Evolutionary conservation across 306 rosid genomes (phyloP), one percentile per base, ranked within the genome.

Genomic region (Glycyrrhiza uralensis): DNA sequence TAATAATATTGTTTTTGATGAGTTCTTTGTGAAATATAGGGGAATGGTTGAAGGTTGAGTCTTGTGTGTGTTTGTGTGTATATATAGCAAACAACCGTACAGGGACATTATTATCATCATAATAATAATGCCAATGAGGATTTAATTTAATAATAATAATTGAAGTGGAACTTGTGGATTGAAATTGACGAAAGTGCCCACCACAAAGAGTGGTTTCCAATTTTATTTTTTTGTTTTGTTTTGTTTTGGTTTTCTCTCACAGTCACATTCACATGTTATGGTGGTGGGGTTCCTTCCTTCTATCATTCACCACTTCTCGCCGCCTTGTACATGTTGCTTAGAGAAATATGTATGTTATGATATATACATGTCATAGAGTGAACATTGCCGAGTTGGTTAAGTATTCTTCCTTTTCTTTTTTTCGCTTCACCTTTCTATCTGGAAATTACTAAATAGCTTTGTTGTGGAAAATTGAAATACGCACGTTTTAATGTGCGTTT

Each of bases 151-250:
- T 33, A 71, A 71, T 45, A 75, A 75, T 75, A 33, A 49, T 79
- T 39, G n/a, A n/a, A n/a, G 44, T 39, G 52, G 23, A 10, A 17
- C 61, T 49, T 24, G 47, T 29, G 13, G 72, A 4, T 69, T 50
- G 1, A 18, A 83, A 81, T 69, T 85, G 78, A 83, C 87, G 36
- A 81, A 85, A 81, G 1, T 81, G 73, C 33, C 87, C 74, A 0
- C 15, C 17, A 57, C 46, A 35, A 47, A 70, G 76, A 70, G 79
- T 74, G 70, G 68, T 49, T 79, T 69, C 63, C 72, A 29, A 69
- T 39, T 39, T 17, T 66, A n/a, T n/a, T n/a, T n/a, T n/a, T n/a
- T n/a, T n/a, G n/a, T n/a, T n/a, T n/a, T n/a, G 45, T 47, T 58
- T 7, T 41, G 77, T 66, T 76, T 72, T 70, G 77, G 77, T 41